Base-by-base conservation (phyloP, 768 basidiomycete genomes). In the Cystobasidium tubakii region DNA sequence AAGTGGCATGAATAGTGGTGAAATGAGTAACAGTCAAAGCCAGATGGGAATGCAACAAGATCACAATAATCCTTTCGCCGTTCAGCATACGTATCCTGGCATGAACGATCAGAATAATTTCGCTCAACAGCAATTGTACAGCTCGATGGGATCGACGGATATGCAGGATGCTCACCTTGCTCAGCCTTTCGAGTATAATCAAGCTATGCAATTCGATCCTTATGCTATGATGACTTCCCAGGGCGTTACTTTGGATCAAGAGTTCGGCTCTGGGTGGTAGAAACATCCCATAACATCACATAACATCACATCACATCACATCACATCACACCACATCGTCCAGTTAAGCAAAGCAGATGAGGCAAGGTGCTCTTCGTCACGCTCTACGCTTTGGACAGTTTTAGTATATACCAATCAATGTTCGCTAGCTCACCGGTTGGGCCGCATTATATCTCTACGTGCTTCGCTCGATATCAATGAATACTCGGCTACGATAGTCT, bases 141-240 rank as follows among this genome's bases (percentile, higher is more conserved):
- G 23, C 27, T 27, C 57, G 23, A 29, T 6, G 4, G 57, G 29
- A 27, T 29, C 57, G 33, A 34, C 57, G 29, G 57, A 27, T 50
- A 9, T 50, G 21, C 46, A 50, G 4, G n/a, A 6, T 50, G 46
- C 57, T 60, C 69, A 71, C 1, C 69, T 71, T 2, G 69, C 50
- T 29, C 69, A 71, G 34, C 69, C 69, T 31, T 71, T 71, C 25
- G 69, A 71, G 39, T 71, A 57, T 34, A 53, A 71, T 31, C 57
- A 25, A 34, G 57, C 57, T 31, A 60, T 60, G 57, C 57, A 60
- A 21, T 60, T 29, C 21, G 57, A 60, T 29, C 57, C 57, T 60
- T 60, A 60, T 31, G 21, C 57, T 17, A 60, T 60, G 57, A 60
- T 60, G 57, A 60, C 29, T 27, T 6, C 57, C 29, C 57, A 60